A percentile compares a stretch with the other conserved stretches of the same genome.
These are phyloP conservation scores for Dothiorella sarmentorum DNA, from an alignment of 2,329 filamentous ascomycete genomes.

Conservation along the genomic window DNA sequence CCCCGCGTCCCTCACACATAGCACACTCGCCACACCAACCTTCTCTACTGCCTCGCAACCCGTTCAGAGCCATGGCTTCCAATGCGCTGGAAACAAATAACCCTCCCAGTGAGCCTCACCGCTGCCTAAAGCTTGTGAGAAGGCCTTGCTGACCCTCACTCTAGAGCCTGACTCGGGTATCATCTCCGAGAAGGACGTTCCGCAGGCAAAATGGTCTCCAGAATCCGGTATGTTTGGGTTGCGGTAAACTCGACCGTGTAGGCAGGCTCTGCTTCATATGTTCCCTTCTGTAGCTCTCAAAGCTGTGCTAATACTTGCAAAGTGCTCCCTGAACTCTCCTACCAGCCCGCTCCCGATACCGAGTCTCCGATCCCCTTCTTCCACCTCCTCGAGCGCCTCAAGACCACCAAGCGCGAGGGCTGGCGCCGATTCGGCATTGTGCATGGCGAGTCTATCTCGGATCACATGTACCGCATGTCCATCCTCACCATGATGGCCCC, in stretches of 20 bases:
- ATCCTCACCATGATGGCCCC: conserved; percentile 92
- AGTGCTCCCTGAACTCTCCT: conserved; percentile 64
- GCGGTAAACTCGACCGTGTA: conserved; percentile 12
- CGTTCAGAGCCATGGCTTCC: conserved; percentile 14
- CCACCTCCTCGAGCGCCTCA: conserved; percentile 87
- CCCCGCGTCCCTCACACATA: too few species aligned
- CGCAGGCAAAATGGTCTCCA: conserved; percentile 38
- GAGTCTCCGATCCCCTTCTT: conserved; percentile 85
- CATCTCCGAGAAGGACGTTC: conserved; percentile 28
- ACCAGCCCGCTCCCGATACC: conserved; percentile 57
- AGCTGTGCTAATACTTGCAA: conserved; percentile 1
- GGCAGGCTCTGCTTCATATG: conserved; percentile 7
- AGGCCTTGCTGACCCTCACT: not conserved
- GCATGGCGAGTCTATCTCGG: conserved; percentile 81
- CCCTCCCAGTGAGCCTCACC: conserved; percentile 30
- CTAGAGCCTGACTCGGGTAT: conserved; percentile 36
- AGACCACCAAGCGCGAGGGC: conserved; percentile 94
- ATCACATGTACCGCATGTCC: conserved; percentile 99
- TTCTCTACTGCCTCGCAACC: not conserved
- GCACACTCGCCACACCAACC: not conserved
- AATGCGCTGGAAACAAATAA: conserved; percentile 43
- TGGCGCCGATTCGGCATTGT: conserved; percentile 85
- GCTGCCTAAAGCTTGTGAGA: not conserved
- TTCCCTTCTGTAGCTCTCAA: not conserved
- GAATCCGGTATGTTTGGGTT: conserved; percentile 43